These are phyloP conservation scores for Sporothrix globosa DNA, from an alignment of 2,329 filamentous ascomycete genomes.

Conservation along the genomic window DNA sequence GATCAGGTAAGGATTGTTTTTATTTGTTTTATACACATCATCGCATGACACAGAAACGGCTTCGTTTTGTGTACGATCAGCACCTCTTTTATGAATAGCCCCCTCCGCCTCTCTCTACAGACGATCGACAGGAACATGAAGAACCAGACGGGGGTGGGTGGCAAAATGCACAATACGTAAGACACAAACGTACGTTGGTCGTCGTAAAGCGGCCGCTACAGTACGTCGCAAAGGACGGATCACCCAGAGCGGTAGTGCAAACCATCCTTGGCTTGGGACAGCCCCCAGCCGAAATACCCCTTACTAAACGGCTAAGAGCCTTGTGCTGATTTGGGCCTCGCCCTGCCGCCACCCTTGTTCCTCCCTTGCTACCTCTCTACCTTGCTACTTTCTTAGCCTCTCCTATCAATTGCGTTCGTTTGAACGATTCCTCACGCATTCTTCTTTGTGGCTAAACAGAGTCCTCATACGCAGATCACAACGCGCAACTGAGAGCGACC, in stretches of 20 bases:
- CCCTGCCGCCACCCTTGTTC: neutral
- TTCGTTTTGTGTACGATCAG: neutral
- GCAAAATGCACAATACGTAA: constrained; percentile 15
- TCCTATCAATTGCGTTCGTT: constrained; percentile 8
- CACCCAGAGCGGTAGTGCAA: neutral
- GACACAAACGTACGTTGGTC: neutral
- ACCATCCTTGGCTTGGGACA: neutral
- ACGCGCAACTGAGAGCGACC: constrained; percentile 43
- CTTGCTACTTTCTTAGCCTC: neutral
- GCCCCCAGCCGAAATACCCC: constrained; percentile 12
- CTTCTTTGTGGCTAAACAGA: constrained; percentile 37
- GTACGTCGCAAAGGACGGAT: neutral
- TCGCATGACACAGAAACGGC: neutral
- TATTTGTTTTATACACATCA: neutral
- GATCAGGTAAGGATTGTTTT: constrained; percentile 40
- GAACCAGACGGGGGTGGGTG: neutral
- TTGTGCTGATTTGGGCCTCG: constrained; percentile 2
- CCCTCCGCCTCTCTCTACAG: neutral
- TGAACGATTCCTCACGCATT: constrained; percentile 28
- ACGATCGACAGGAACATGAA: constrained; percentile 24
- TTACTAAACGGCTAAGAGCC: constrained; percentile 14
- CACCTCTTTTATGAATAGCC: neutral
- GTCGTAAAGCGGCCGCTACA: neutral
- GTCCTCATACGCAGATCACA: constrained; percentile 33
- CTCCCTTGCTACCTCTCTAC: neutral